phyloP scores from a whole-genome alignment of 2,329 filamentous ascomycete species.

The Xylariaceae sp. region DNA sequence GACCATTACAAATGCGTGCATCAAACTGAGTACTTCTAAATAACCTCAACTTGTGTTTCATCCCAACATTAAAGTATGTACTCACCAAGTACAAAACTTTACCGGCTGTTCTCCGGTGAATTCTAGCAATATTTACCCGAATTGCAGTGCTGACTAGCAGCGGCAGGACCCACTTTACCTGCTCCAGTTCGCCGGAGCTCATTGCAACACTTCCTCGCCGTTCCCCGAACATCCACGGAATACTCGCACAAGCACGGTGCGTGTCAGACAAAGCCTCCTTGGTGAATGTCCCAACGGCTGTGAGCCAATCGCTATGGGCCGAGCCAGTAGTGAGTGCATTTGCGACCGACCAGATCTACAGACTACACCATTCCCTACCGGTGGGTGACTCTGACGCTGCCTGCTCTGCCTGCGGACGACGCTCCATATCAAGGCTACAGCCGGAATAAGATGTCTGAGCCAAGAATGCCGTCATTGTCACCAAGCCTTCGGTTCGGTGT shows the following conservation, averaged over 20 bases:
- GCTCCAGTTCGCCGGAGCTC: background rate
- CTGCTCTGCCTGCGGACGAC: background rate
- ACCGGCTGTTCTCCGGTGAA: slow-evolving; percentile 1
- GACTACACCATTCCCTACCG: background rate
- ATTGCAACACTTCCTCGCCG: background rate
- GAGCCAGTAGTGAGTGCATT: background rate
- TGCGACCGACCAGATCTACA: background rate
- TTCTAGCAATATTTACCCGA: background rate
- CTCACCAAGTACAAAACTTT: background rate
- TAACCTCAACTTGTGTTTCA: no score
- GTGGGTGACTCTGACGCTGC: background rate
- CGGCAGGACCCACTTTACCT: background rate
- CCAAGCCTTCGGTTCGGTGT: background rate
- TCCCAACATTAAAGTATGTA: background rate
- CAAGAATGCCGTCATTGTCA: background rate
- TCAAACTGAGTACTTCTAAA: background rate
- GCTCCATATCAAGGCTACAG: background rate
- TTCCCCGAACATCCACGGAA: background rate
- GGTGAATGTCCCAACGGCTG: background rate
- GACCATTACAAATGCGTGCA: background rate
- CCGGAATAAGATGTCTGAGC: background rate
- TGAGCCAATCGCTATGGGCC: background rate
- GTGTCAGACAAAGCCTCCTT: background rate
- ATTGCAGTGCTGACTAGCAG: background rate
- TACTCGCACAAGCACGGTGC: background rate